A percentile compares a stretch with the other conserved stretches of the same genome.
Evolutionary conservation across 73 alveolate genomes (phyloP).

Genomic region (Blepharisma stoltei): DNA sequence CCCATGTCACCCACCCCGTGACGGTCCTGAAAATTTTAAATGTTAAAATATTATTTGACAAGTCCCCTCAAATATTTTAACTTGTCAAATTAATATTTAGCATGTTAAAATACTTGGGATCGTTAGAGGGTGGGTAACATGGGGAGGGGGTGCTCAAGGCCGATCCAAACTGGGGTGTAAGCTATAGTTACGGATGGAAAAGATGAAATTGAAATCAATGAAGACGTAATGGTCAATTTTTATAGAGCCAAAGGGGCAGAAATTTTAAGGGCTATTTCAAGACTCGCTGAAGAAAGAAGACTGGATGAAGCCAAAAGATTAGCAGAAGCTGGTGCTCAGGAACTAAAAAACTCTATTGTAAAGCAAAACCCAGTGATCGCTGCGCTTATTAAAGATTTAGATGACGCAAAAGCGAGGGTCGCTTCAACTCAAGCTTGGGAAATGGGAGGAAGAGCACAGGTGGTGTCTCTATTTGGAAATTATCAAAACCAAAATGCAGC

Average conservation of each 20-base stretch:
- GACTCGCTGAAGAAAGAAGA: conserved; percentile 37
- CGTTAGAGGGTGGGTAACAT: too few species aligned
- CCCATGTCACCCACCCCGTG: too few species aligned
- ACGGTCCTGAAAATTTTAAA: too few species aligned
- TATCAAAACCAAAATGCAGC: not conserved
- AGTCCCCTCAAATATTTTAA: too few species aligned
- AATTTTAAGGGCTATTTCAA: conserved; percentile 24
- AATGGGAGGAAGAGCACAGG: conserved; percentile 7
- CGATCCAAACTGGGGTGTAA: too few species aligned
- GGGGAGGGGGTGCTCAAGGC: too few species aligned
- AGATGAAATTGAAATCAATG: not conserved
- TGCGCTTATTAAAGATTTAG: not conserved
- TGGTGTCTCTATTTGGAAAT: not conserved
- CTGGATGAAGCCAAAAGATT: not conserved
- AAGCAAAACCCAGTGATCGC: not conserved
- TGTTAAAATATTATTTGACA: too few species aligned
- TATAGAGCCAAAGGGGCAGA: conserved; percentile 51
- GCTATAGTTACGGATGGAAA: too few species aligned
- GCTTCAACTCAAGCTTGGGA: not conserved
- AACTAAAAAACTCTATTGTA: not conserved
- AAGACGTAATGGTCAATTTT: conserved; percentile 33
- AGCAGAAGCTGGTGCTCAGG: not conserved
- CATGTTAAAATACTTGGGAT: too few species aligned
- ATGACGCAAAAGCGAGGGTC: not conserved
- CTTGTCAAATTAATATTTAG: too few species aligned